These are phyloP conservation scores for Oldenlandia corymbosa DNA, from an alignment of 257 asterid genomes.

Conservation along the genomic window DNA sequence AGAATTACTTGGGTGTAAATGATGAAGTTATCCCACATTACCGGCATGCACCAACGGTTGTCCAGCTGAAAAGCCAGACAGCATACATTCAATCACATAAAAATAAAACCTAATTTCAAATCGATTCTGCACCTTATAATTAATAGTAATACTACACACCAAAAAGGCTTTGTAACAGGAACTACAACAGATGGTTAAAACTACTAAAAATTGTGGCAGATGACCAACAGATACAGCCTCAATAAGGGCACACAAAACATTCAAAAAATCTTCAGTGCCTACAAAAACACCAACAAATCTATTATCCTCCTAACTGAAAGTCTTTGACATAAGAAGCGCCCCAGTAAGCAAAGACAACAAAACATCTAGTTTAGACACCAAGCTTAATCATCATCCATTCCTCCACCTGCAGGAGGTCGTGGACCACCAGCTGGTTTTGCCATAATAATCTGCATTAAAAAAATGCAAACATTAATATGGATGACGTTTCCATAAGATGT, in stretches of 20 bases:
- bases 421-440: conserved; percentile 62
- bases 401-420: conserved; percentile 33
- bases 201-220: background rate
- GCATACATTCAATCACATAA: background rate
- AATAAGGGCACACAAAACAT: background rate
- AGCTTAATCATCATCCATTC: conserved; percentile 42
- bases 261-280: conserved; percentile 13
- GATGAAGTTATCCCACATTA: too few relatives aligned
- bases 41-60: too few relatives aligned
- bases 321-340: background rate
- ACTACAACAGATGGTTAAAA: background rate
- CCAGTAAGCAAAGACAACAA: background rate
- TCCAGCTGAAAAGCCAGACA: too few relatives aligned
- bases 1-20: too few relatives aligned
- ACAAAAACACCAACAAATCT: background rate
- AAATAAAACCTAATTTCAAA: background rate
- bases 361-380: background rate
- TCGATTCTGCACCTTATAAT: background rate
- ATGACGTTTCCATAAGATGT: too few relatives aligned
- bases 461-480: background rate
- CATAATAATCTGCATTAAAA: conserved; percentile 44
- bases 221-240: background rate
- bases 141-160: background rate
- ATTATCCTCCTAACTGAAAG: background rate
- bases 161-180: background rate